A percentile compares a stretch with the other conserved stretches of the same genome.
phyloP scores from a whole-genome alignment of 1,284 basidiomycete genomes.

The Pseudozyma tsukubaensis region DNA sequence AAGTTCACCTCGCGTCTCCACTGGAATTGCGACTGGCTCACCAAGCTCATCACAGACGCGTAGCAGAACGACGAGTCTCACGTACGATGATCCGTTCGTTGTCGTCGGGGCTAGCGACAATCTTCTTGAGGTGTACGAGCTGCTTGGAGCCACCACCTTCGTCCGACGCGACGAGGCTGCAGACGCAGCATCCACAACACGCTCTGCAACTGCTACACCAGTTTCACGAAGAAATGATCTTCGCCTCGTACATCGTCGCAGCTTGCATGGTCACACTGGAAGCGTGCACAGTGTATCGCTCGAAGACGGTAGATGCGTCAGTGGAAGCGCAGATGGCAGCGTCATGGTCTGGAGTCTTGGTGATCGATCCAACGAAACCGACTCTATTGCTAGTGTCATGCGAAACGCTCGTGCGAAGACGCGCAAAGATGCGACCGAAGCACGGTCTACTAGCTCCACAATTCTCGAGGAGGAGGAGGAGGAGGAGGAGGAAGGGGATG shows the following conservation, averaged over 20 bases:
- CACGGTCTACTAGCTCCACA: constrained; percentile 16
- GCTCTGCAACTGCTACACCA: constrained; percentile 37
- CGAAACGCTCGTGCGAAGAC: constrained; percentile 10
- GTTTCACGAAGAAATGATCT: constrained; percentile 16
- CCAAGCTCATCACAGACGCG: neutral
- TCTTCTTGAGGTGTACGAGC: constrained; percentile 62
- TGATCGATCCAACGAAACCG: constrained; percentile 30
- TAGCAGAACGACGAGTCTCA: constrained; percentile 44
- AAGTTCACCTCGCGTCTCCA: no score
- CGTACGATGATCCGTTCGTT: constrained; percentile 61
- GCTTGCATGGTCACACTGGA: constrained; percentile 66
- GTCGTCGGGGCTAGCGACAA: constrained; percentile 63
- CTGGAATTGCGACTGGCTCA: neutral
- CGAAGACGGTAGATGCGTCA: constrained; percentile 60
- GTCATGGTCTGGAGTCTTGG: constrained; percentile 67
- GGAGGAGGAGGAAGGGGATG: constrained; percentile 22
- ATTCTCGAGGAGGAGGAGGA: no score
- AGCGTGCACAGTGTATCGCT: constrained; percentile 62
- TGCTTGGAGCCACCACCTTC: constrained; percentile 36
- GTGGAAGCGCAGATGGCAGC: constrained; percentile 63
- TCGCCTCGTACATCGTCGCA: constrained; percentile 52
- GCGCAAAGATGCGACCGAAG: neutral
- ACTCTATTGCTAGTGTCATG: constrained; percentile 40
- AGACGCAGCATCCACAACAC: neutral
- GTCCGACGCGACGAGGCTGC: constrained; percentile 8